phyloP scores from a whole-genome alignment of 225 moss, liverwort and hornwort species.

The Asterella californica region DNA sequence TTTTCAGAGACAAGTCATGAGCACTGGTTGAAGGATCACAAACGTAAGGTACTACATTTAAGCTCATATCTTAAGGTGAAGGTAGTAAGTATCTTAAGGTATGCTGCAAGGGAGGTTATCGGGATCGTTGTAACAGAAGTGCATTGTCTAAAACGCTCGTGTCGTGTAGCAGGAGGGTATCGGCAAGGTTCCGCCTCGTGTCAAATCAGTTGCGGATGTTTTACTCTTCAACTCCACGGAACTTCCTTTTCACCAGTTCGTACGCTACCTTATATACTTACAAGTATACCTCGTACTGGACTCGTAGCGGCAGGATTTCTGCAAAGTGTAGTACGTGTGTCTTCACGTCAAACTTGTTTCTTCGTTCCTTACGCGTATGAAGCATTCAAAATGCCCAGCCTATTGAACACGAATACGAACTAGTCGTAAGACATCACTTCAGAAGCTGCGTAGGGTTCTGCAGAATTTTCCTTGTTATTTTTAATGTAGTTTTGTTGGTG shows the following conservation, averaged over 20 bases:
- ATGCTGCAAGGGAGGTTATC: not conserved
- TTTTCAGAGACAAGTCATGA: slow-evolving; percentile 97
- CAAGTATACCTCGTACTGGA: not conserved
- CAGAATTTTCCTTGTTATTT: not conserved
- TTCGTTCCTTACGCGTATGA: not conserved
- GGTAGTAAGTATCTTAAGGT: too few species aligned
- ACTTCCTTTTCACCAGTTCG: slow-evolving; percentile 89
- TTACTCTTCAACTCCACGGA: slow-evolving; percentile 86
- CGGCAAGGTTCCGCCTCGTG: slow-evolving; percentile 59
- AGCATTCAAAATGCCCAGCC: not conserved
- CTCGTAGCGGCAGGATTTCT: not conserved
- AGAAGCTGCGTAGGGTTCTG: too few species aligned
- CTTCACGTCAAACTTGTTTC: not conserved
- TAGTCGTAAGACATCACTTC: not conserved
- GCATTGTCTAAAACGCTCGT: not conserved
- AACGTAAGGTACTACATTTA: slow-evolving; percentile 42
- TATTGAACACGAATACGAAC: not conserved
- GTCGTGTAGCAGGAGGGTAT: slow-evolving; percentile 58
- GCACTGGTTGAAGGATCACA: slow-evolving; percentile 68
- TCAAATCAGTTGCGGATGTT: slow-evolving; percentile 78
- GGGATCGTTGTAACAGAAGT: not conserved
- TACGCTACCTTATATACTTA: too few species aligned
- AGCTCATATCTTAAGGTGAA: not conserved
- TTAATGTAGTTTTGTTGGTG: not conserved
- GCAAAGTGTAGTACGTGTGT: not conserved